Evolutionary conservation across 257 asterid genomes (phyloP), one percentile per base, ranked within the genome.

Genomic region (Ballota nigra): DNA sequence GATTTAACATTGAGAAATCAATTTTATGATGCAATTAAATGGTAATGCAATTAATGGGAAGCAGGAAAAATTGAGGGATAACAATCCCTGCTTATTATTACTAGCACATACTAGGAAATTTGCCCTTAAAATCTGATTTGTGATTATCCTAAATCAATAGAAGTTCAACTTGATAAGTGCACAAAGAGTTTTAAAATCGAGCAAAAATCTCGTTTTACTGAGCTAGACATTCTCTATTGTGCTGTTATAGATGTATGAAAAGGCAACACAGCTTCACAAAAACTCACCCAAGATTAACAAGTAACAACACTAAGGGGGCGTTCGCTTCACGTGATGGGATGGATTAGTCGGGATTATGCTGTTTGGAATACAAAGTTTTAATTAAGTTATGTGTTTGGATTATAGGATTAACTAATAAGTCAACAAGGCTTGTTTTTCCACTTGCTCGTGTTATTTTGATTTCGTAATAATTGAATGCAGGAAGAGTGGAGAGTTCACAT

Each of bases 401-500:
- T n/a, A n/a, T n/a, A n/a, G n/a, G n/a, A n/a, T n/a, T n/a, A n/a
- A n/a, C n/a, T 26, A 26, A 26, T 3, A 1, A 26, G 29, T 1
- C 29, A 26, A 26, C 2, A 26, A 26, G 29, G 29, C 29, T 26
- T 26, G 29, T 26, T 26, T n/a, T 26, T 3, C 29, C 29, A 26
- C 29, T 26, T 26, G 29, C 29, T 26, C 29, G 29, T 26, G 26
- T 2, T 55, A 26, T 69, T 57, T 26, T 66, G 61, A 55, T 63
- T 45, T 15, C 24, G 52, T 4, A 64, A 43, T 59, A 63, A 31
- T 66, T 33, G 23, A 40, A 36, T 75, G 75, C 86, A 95, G 99
- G 99, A 92, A 75, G 96, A 84, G 77, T 95, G 99, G 99, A 86
- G 94, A 82, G 87, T 95, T 70, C 89, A 88, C 77, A 92, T 95